Evolutionary conservation across 148 eudicot species (phyloP), one percentile per base, ranked within the genome.

Genomic region (Rheum nobile): DNA sequence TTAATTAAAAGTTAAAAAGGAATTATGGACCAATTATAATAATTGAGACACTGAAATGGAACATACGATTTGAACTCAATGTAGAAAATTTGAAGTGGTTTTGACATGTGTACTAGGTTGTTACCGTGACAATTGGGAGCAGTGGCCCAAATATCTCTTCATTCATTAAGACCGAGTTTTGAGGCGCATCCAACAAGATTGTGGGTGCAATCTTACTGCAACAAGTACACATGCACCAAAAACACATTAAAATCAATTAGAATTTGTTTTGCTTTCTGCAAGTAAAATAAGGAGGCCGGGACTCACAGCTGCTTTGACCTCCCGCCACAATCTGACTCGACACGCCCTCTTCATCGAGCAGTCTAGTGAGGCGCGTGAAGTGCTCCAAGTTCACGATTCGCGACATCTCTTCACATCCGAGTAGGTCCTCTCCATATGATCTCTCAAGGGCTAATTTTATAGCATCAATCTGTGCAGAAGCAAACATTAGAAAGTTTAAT

Each of bases 111-210:
- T n/a, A n/a, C n/a, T n/a, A n/a, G n/a, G n/a, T 37, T 37, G 39
- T 89, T 52, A 87, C 91, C 16, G 93, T 84, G 57, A 89, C 72
- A 54, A 89, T 87, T 74, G 91, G 94, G 37, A 87, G 83, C 74
- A 89, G 82, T 54, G 93, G 94, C 17, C 94, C 94, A 78, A 89
- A 89, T 73, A 89, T 89, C 78, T 89, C 94, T 75, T 87, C 94
- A 55, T 77, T 77, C 94, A 87, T 89, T 72, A 87, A 72, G 61
- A 42, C 54, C 29, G 85, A 75, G 69, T 84, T 84, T 63, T 79
- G 76, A 50, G 91, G 89, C 77, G 81, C 82, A 71, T 89, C 89
- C 80, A 89, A 74, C 75, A 89, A 73, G 71, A 89, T 83, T 61
- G 91, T 87, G 31, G 94, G 94, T 59, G 89, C 83, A 72, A 89